Conservation (phyloP, 495 filamentous ascomycete species). For the Penicillium cinerascens region DNA sequence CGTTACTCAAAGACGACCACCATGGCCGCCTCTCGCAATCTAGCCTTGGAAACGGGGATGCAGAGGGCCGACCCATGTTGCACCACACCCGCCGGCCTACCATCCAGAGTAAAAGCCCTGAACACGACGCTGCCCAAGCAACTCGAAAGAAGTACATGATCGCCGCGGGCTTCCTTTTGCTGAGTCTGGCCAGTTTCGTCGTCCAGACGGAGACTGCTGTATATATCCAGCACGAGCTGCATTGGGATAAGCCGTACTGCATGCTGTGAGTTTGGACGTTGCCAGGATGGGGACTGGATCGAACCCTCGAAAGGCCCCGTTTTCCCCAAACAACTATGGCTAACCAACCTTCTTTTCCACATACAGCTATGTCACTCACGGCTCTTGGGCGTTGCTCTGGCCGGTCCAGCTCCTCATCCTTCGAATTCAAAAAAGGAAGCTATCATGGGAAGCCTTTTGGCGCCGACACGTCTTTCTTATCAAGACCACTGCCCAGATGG, state of each 20-base stretch:
- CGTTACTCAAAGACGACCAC: constrained; percentile 55
- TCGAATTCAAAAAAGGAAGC: constrained; percentile 63
- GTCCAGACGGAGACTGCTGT: constrained; percentile 93
- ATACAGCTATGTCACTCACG: constrained; percentile 83
- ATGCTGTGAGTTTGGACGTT: constrained; percentile 72
- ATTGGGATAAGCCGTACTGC: constrained; percentile 95
- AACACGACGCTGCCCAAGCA: constrained; percentile 53
- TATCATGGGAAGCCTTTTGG: constrained; percentile 88
- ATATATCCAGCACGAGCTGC: constrained; percentile 82
- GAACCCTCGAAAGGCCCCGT: not conserved
- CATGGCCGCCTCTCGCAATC: constrained; percentile 43
- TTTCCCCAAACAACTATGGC: constrained; percentile 2
- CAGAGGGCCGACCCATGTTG: constrained; percentile 41
- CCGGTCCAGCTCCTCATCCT: constrained; percentile 78
- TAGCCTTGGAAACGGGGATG: constrained; percentile 34
- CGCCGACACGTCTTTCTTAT: constrained; percentile 69
- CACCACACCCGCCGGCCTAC: constrained; percentile 51
- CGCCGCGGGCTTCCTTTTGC: constrained; percentile 73
- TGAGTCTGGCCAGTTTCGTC: constrained; percentile 78
- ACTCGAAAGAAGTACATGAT: constrained; percentile 80
- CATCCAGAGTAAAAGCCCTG: constrained; percentile 59
- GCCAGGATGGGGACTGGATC: not conserved
- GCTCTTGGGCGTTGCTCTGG: constrained; percentile 88
- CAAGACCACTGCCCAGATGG: constrained; percentile 81
- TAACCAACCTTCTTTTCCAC: constrained; percentile 10